phyloP scores from a whole-genome alignment of 2,329 filamentous ascomycete species.

The Fusarium veterinarium region DNA sequence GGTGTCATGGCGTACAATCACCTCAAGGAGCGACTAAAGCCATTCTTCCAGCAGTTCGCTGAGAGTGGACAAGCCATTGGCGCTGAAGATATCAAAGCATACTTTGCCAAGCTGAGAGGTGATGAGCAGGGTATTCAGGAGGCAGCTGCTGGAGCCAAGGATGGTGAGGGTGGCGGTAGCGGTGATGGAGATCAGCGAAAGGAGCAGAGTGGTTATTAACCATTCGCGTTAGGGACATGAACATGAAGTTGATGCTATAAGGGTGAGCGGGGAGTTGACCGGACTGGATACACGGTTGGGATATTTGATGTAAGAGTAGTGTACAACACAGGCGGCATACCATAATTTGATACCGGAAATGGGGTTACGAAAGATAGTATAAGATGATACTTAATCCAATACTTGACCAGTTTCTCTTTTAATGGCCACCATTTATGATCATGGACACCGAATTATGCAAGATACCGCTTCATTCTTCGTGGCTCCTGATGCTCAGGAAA shows the following conservation, averaged over 20 bases:
- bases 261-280: background rate
- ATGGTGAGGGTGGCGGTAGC: constrained; percentile 43
- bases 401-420: too few relatives aligned
- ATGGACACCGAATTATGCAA: background rate
- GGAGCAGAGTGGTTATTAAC: constrained; percentile 66
- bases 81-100: constrained; percentile 94
- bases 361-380: background rate
- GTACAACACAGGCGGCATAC: constrained; percentile 11
- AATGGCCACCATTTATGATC: too few relatives aligned
- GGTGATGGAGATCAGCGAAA: constrained; percentile 52
- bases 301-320: constrained; percentile 23
- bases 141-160: constrained; percentile 59
- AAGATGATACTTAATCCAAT: background rate
- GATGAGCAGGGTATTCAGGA: constrained; percentile 80
- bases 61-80: constrained; percentile 89
- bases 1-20: constrained; percentile 99
- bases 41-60: constrained; percentile 92
- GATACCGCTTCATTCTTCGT: background rate
- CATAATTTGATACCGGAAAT: constrained; percentile 3
- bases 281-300: background rate
- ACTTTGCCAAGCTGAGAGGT: constrained; percentile 93
- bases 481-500: background rate
- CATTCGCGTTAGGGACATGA: background rate
- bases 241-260: background rate
- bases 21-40: constrained; percentile 94